These are phyloP conservation scores for Hippophae rhamnoides DNA, from an alignment of 306 rosid species.

Conservation along the genomic window DNA sequence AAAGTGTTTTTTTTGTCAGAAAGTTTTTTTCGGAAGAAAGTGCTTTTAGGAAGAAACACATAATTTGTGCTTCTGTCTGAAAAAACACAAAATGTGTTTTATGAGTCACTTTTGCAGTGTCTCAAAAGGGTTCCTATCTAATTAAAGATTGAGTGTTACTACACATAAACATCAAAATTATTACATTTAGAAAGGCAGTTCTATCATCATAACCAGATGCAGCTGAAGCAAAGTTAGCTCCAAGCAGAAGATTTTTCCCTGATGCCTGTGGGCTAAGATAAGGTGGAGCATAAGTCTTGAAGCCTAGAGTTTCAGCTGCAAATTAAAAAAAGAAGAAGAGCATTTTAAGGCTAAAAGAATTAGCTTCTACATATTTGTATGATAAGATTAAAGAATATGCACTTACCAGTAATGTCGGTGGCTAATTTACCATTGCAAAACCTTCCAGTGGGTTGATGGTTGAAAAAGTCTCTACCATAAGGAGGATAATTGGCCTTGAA, in stretches of 20 bases:
- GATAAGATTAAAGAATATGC: background rate
- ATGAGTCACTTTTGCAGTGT: too few species aligned
- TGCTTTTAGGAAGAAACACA: too few species aligned
- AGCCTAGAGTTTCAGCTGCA: slow-evolving; percentile 44
- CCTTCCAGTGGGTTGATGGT: slow-evolving; percentile 85
- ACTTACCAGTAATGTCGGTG: slow-evolving; percentile 81
- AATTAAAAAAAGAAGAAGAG: background rate
- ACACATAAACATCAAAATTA: background rate
- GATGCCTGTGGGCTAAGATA: slow-evolving; percentile 94
- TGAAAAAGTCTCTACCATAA: slow-evolving; percentile 83
- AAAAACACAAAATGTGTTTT: too few species aligned
- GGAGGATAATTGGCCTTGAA: slow-evolving; percentile 91
- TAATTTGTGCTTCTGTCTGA: too few species aligned
- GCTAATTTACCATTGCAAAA: slow-evolving; percentile 92
- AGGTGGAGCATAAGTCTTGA: slow-evolving; percentile 58
- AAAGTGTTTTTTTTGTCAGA: too few species aligned
- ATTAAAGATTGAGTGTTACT: background rate
- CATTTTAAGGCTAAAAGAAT: background rate
- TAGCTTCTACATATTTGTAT: background rate
- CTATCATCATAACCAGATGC: slow-evolving; percentile 89
- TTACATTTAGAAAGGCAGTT: slow-evolving; percentile 65
- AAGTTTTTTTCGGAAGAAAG: too few species aligned
- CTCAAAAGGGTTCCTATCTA: background rate
- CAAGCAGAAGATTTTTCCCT: slow-evolving; percentile 81
- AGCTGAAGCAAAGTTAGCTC: slow-evolving; percentile 97